phyloP scores from a whole-genome alignment of 2,329 filamentous ascomycete genomes.

The Tolypocladium nubicola region DNA sequence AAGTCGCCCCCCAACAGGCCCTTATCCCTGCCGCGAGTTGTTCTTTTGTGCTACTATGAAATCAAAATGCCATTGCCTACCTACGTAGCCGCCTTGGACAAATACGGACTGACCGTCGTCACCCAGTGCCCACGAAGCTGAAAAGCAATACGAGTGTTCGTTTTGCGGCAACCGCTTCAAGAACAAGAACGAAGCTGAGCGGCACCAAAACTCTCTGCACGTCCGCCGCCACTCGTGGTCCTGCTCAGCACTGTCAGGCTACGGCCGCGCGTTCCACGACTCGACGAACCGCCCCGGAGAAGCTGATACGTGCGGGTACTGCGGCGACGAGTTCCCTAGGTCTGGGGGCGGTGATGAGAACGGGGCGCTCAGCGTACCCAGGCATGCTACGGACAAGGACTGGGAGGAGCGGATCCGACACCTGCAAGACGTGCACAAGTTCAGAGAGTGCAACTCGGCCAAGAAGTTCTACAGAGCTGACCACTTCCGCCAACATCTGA shows the following conservation, averaged over 20 bases:
- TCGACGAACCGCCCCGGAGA: conserved; percentile 57
- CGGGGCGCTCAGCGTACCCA: conserved; percentile 19
- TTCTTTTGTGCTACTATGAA: background rate
- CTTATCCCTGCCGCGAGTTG: no score
- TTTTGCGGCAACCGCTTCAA: conserved; percentile 96
- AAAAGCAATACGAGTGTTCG: conserved; percentile 91
- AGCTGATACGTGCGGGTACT: conserved; percentile 85
- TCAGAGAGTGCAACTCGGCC: conserved; percentile 92
- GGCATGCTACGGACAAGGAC: conserved; percentile 62
- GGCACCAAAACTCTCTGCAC: conserved; percentile 92
- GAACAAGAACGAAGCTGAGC: conserved; percentile 96
- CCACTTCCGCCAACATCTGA: conserved; percentile 95
- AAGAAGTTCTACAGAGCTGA: conserved; percentile 98
- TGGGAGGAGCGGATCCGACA: conserved; percentile 84
- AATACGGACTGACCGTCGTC: background rate
- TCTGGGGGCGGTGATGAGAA: conserved; percentile 30
- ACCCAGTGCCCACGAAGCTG: conserved; percentile 71
- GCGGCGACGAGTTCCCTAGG: conserved; percentile 74
- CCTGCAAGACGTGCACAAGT: conserved; percentile 87
- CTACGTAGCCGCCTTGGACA: no score
- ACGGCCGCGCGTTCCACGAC: conserved; percentile 76
- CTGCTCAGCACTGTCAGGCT: conserved; percentile 72
- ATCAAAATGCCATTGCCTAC: background rate
- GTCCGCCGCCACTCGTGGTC: conserved; percentile 93
- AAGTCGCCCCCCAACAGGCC: conserved; percentile 22